Evolutionary conservation across 345 rosid genomes (phyloP).

Genomic region (Rhodamnia rubescens): DNA sequence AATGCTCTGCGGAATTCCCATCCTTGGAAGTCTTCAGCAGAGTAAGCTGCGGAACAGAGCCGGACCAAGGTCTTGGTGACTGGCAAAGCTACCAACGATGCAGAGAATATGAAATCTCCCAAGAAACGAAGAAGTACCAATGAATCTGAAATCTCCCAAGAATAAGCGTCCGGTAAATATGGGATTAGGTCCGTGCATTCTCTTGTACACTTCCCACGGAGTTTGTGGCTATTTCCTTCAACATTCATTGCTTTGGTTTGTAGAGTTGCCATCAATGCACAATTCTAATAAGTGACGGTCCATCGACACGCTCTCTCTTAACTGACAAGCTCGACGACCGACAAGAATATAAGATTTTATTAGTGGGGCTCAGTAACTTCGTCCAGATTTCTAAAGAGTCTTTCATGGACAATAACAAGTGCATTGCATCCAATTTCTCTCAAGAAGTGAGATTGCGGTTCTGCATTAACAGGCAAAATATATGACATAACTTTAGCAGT

Average conservation of each 20-base stretch:
- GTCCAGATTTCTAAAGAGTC: background rate
- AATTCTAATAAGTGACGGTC: no score
- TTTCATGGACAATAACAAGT: background rate
- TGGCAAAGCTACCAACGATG: background rate
- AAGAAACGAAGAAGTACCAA: no score
- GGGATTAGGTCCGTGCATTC: background rate
- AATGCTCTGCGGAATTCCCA: rapidly evolving
- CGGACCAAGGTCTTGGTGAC: background rate
- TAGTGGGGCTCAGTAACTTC: background rate
- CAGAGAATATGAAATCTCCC: no score
- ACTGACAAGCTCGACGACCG: no score
- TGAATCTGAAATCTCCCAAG: no score
- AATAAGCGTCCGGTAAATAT: background rate
- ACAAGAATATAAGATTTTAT: no score
- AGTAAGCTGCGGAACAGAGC: rapidly evolving
- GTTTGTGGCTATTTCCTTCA: background rate
- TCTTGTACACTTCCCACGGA: background rate
- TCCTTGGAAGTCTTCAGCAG: rapidly evolving
- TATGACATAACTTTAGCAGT: background rate
- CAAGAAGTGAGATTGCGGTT: no score
- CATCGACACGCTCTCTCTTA: no score
- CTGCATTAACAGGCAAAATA: background rate
- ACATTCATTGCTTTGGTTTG: background rate
- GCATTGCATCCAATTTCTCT: no score
- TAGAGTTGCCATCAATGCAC: no score